Evolutionary conservation across 495 filamentous ascomycete species (phyloP), one percentile per base, ranked within the genome.

Genomic region (Aspergillus heteromorphus): DNA sequence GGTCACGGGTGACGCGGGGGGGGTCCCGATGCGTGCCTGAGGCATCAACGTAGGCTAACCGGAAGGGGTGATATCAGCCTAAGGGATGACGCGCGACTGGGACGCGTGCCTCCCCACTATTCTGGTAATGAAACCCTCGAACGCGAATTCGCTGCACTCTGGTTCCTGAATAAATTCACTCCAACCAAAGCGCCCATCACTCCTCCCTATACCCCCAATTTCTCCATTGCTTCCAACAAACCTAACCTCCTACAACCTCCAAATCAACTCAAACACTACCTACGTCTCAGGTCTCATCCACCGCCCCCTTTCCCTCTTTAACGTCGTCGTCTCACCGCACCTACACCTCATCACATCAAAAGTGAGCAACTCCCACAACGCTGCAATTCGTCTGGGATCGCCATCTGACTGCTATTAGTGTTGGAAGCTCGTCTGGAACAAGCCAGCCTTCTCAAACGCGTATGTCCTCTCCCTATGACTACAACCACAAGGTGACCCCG

Each of bases 361-460:
- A 75, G 73, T 75, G 49, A 67, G n/a, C 34, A 36, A 0, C 23
- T 10, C 2, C 2, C 11, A 30, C 21, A 21, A 47, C 13, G 11
- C 11, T 3, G 40, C 36, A 13, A 49, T 14, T 10, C 14, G 14
- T n/a, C 13, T 2, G 10, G 11, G 25, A 40, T 10, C 16, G 23
- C 40, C 34, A 27, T 51, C 52, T 67, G 48, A 67, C 55, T 29
- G 45, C 38, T 17, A 17, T 25, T 64, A 89, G 87, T 98, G 93
- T 83, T 98, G 74, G 93, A 98, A 82, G 93, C 93, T 79, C 86
- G 92, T 62, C 78, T 98, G 70, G 91, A 96, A 70, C 91, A 97
- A 80, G 93, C 93, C 20, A 80, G 83, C 67, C 83, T 97, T 62
- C 83, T 98, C 67, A 98, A 98, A 84, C 93, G 92, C 86, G 93